These are phyloP conservation scores for Penicillium paradoxum DNA, from an alignment of 495 filamentous ascomycete genomes.

Conservation along the genomic window DNA sequence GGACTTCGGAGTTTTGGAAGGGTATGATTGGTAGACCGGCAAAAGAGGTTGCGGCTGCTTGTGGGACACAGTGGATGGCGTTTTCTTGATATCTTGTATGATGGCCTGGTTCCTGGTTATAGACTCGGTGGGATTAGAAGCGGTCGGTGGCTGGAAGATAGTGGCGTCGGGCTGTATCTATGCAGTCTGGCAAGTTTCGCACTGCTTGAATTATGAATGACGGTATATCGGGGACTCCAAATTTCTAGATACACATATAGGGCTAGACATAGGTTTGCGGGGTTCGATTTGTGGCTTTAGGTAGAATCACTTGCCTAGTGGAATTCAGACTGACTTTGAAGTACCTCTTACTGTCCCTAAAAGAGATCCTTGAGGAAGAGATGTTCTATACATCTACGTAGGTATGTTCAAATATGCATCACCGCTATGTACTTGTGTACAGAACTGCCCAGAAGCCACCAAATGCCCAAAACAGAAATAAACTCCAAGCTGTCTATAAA, in stretches of 20 bases:
- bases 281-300: no score
- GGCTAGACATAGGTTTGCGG: no score
- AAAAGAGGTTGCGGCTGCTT: constrained; percentile 9
- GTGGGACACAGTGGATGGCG: constrained; percentile 13
- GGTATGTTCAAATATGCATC: background rate
- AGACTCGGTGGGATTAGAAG: background rate
- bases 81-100: background rate
- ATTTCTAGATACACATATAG: no score
- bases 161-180: background rate
- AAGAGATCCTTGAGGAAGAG: no score
- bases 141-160: background rate
- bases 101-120: background rate
- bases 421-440: background rate
- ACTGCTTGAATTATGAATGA: background rate
- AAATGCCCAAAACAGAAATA: background rate
- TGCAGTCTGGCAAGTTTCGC: background rate
- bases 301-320: no score
- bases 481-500: constrained; percentile 5
- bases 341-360: no score
- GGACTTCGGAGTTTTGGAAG: constrained; percentile 24
- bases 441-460: background rate
- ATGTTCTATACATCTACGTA: background rate
- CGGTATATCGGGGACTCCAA: no score
- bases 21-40: constrained; percentile 17
- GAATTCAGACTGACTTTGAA: no score